Evolutionary conservation across 202 grass and related monocot genomes (phyloP).

Genomic region (Cymbopogon flexuosus): DNA sequence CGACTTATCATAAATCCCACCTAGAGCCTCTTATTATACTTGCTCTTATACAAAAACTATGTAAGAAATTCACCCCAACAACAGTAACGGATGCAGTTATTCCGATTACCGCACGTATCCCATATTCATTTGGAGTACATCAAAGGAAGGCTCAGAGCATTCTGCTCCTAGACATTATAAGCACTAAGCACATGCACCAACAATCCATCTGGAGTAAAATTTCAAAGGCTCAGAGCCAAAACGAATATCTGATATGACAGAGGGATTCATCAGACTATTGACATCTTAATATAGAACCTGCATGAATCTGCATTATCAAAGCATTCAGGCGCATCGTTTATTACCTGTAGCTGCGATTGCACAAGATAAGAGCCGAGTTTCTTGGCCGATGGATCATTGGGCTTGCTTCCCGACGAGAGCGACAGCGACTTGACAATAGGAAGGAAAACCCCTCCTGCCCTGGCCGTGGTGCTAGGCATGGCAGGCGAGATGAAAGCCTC

Average conservation of each 20-base stretch:
- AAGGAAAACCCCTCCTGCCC: slow-evolving; percentile 84
- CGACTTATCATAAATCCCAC: too few relatives aligned
- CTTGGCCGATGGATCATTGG: slow-evolving; percentile 59
- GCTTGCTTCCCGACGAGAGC: slow-evolving; percentile 66
- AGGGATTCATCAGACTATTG: not conserved
- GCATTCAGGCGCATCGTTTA: not conserved
- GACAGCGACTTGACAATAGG: slow-evolving; percentile 81
- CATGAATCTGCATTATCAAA: not conserved
- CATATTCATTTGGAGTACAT: too few relatives aligned
- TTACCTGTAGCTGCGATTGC: slow-evolving; percentile 85
- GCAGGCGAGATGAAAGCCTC: slow-evolving; percentile 80
- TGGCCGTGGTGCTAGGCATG: slow-evolving; percentile 87
- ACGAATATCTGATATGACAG: not conserved
- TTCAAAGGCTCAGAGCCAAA: not conserved
- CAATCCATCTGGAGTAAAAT: not conserved
- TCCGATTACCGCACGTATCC: too few relatives aligned
- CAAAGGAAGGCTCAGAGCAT: too few relatives aligned
- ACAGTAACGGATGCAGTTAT: too few relatives aligned
- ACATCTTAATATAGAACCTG: not conserved
- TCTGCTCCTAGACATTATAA: too few relatives aligned
- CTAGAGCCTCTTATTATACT: too few relatives aligned
- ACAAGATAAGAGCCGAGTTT: slow-evolving; percentile 81
- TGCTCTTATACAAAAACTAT: too few relatives aligned
- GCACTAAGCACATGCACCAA: not conserved
- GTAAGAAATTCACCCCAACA: too few relatives aligned